Percentiles rank a stretch among this genome's conserved stretches.
phyloP scores from a whole-genome alignment of 2,329 filamentous ascomycete species.

The Chaetomium strumarium region DNA sequence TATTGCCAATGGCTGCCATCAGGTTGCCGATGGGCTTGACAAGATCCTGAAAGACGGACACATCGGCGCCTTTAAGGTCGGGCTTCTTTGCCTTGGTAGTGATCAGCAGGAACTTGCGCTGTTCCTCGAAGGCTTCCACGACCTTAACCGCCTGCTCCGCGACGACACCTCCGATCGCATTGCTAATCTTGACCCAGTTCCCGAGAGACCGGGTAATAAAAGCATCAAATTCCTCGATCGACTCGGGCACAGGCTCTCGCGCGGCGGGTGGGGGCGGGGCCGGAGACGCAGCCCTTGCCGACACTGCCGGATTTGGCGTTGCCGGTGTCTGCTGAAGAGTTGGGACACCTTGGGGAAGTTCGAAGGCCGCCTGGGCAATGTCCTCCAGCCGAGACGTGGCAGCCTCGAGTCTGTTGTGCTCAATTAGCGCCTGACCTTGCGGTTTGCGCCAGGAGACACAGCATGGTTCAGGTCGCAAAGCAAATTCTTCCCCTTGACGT shows the following conservation, averaged over 20 bases:
- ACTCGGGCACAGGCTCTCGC: conserved; percentile 61
- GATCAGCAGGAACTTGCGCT: conserved; percentile 82
- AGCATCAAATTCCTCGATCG: conserved; percentile 81
- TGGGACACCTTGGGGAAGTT: conserved; percentile 48
- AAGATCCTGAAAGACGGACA: conserved; percentile 65
- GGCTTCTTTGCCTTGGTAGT: conserved; percentile 91
- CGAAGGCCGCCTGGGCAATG: conserved; percentile 72
- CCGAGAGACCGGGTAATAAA: conserved; percentile 69
- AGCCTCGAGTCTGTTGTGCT: conserved; percentile 75
- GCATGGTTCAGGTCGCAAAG: background rate
- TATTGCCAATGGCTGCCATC: conserved; percentile 69
- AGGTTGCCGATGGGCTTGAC: conserved; percentile 82
- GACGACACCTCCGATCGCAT: conserved; percentile 69
- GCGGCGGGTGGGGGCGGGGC: conserved; percentile 33
- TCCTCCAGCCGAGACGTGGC: conserved; percentile 94
- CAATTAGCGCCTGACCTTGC: conserved; percentile 40
- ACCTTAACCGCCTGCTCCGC: conserved; percentile 65
- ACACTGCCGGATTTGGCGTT: conserved; percentile 30
- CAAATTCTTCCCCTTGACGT: conserved; percentile 31
- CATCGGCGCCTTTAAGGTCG: conserved; percentile 55
- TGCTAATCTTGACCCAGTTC: conserved; percentile 72
- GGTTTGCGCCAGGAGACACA: conserved; percentile 6
- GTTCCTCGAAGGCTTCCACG: conserved; percentile 66
- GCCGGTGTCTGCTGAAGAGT: conserved; percentile 38
- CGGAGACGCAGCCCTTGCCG: conserved; percentile 30